Base-by-base conservation (phyloP, 805 yeast genomes). In the Yarrowia phangngaensis region DNA sequence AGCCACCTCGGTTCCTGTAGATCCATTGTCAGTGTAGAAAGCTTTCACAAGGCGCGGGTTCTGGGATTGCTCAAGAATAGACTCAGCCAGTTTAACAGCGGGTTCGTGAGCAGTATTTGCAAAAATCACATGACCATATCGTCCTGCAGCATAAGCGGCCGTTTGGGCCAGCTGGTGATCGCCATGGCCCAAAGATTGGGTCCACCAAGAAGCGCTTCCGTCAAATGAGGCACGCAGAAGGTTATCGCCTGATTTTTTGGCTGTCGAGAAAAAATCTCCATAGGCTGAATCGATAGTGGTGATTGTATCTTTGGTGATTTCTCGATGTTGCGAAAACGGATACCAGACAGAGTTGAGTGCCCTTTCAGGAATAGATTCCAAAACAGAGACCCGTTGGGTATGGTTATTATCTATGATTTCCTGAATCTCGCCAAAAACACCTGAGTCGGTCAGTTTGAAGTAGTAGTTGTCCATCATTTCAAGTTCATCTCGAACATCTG, bases 181-280 rank as follows among this genome's bases (percentile, higher is more conserved):
- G 8, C 59, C 58, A 31, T 56, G 60, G 15, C 59, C 59, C 8
- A 58, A 46, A 1, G 60, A 58, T 28, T 58, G 60, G 14, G 60
- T 58, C 61, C 61, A 58, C 61, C 61, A 58, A 2, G 61, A 58
- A 8, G 60, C 60, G 26, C 59, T 55, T 4, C 58, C 59, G 20
- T 56, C 59, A 24, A 56, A 53, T 0, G 59, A 50, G 13, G 56
- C 46, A 6, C 29, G 12, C n/a, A 55, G 35, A 12, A 32, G n/a
- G 13, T 8, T 32, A 4, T 38, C 36, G 3, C 47, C 15, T 6
- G 19, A 14, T 16, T 22, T 17, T 11, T 27, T 36, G 15, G 43
- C 28, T 1, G 53, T 36, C 9, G 56, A 55, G 17, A 54, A 57
- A 26, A 38, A 52, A 50, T 57, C 57, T 8, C 56, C 57, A 27